Conservation (phyloP, 805 yeast species). For the Candida suzukii region DNA sequence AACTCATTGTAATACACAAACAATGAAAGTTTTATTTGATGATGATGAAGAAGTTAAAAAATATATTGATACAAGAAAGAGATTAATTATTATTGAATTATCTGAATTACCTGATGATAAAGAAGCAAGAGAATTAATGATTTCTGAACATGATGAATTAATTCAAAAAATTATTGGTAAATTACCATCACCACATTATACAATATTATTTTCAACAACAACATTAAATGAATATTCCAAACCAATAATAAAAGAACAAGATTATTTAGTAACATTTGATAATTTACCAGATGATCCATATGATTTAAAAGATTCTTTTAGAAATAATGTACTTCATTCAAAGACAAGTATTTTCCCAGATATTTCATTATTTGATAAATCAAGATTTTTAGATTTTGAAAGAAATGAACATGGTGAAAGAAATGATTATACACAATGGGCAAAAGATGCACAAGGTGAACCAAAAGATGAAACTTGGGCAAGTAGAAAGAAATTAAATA, state of each 20-base stretch:
- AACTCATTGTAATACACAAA: slow-evolving; percentile 46
- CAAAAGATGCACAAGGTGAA: slow-evolving; percentile 13
- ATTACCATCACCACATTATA: slow-evolving; percentile 66
- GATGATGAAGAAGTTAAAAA: slow-evolving; percentile 38
- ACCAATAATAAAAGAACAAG: slow-evolving; percentile 6
- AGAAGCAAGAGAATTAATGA: slow-evolving; percentile 22
- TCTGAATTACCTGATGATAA: slow-evolving; percentile 43
- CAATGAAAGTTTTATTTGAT: slow-evolving; percentile 30
- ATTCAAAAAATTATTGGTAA: slow-evolving; percentile 53
- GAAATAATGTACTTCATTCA: slow-evolving; percentile 19
- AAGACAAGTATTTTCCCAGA: slow-evolving; percentile 44
- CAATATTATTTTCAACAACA: slow-evolving; percentile 51
- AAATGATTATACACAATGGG: slow-evolving; percentile 19
- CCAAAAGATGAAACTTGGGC: slow-evolving; percentile 22
- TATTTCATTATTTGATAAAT: slow-evolving; percentile 41
- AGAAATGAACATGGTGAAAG: slow-evolving; percentile 37
- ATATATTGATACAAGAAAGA: slow-evolving; percentile 55
- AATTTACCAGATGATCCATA: slow-evolving; percentile 27
- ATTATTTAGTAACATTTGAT: slow-evolving; percentile 12
- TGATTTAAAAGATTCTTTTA: slow-evolving; percentile 23
- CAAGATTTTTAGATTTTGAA: slow-evolving; percentile 46
- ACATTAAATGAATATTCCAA: slow-evolving; percentile 17
- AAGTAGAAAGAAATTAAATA: slow-evolving; percentile 15
- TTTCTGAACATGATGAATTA: slow-evolving; percentile 22
- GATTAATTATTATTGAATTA: slow-evolving; percentile 56